These are phyloP conservation scores for Flaveria bidentis DNA, from an alignment of 129 eudicot genomes.

Conservation along the genomic window DNA sequence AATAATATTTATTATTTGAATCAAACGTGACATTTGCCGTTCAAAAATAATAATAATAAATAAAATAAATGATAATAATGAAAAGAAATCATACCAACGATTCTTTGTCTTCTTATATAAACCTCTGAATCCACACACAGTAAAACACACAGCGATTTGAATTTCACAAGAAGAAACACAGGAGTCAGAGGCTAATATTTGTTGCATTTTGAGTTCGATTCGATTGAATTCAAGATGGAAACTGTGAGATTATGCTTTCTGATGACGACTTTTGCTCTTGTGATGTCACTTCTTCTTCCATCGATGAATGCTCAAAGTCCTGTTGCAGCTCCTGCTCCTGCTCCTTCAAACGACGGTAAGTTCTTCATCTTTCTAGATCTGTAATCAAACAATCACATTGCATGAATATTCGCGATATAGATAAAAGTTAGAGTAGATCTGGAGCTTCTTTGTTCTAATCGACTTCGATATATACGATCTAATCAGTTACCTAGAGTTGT, in stretches of 20 bases:
- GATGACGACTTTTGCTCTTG: conserved; percentile 44
- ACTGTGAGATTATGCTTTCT: conserved; percentile 40
- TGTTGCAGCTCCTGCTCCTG: conserved; percentile 65
- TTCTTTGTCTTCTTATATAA: conserved; percentile 5
- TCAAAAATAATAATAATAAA: too few species aligned
- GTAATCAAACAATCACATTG: neutral
- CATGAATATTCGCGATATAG: too few species aligned
- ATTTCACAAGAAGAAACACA: neutral
- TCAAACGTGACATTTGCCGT: too few species aligned
- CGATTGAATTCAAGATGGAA: conserved; percentile 46
- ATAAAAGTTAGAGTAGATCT: conserved; percentile 12
- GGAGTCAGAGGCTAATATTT: neutral
- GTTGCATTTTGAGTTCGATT: conserved; percentile 4
- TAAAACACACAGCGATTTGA: neutral
- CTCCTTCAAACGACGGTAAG: conserved; percentile 60
- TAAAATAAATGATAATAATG: neutral
- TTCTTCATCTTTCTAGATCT: conserved; percentile 28
- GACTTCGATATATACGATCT: neutral
- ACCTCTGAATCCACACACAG: neutral
- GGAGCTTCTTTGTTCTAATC: neutral
- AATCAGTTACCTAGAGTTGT: too few species aligned
- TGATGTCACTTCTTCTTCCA: conserved; percentile 51
- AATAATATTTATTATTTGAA: too few species aligned
- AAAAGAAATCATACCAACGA: neutral
- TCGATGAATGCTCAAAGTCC: conserved; percentile 59